These are phyloP conservation scores for Globisporangium viniferum DNA, from an alignment of 352 stramenopile genomes.

Conservation along the genomic window DNA sequence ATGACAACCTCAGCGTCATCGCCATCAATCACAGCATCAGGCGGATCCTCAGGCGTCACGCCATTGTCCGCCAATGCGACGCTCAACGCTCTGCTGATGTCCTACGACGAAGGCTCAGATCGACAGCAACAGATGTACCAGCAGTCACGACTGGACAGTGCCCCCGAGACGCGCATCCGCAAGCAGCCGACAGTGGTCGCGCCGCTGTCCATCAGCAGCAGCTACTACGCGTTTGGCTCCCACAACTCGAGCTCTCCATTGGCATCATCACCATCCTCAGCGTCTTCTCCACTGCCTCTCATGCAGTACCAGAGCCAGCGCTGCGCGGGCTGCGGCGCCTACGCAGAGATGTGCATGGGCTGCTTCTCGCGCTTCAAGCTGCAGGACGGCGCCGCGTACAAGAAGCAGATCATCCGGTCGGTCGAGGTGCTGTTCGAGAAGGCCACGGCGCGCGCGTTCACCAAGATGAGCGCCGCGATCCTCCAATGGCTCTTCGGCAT, in stretches of 20 bases:
- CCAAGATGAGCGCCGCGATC: constrained; percentile 52
- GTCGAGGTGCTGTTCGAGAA: constrained; percentile 67
- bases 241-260: not conserved
- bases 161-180: constrained; percentile 3
- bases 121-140: constrained; percentile 4
- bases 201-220: not conserved
- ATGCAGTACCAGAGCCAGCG: constrained; percentile 24
- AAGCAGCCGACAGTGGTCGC: constrained; percentile 6
- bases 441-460: constrained; percentile 54
- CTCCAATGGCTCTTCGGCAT: constrained; percentile 60
- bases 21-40: not conserved
- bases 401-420: constrained; percentile 53
- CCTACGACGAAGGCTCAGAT: constrained; percentile 4
- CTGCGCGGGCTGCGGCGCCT: constrained; percentile 56
- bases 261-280: constrained; percentile 3
- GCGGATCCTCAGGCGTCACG: not conserved
- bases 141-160: constrained; percentile 6
- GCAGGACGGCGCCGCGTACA: constrained; percentile 60
- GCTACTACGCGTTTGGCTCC: not conserved
- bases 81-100: constrained; percentile 34
- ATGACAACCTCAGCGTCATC: not conserved
- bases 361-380: constrained; percentile 68
- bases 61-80: constrained; percentile 26
- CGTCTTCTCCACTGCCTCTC: constrained; percentile 3
- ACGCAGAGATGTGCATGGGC: constrained; percentile 64